Evolutionary conservation across 116 monocot species (phyloP).

Genomic region (Zostera marina): DNA sequence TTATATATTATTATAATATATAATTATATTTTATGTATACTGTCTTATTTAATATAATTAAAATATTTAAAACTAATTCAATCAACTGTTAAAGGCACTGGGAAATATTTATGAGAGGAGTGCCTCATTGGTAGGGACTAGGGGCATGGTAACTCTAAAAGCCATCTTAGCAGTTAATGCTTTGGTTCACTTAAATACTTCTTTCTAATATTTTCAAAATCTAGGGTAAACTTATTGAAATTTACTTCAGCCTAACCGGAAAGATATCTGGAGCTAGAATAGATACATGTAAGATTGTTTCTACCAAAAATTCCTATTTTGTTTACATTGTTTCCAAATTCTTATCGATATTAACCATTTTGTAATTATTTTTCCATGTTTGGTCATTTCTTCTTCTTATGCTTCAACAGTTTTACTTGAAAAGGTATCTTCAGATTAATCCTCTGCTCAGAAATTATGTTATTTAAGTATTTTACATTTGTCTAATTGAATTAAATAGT

Average conservation of each 20-base stretch:
- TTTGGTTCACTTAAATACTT: neutral
- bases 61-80: no score
- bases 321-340: neutral
- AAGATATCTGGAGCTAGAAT: conserved; percentile 91
- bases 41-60: no score
- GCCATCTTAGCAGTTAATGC: no score
- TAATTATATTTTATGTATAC: no score
- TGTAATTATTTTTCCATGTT: neutral
- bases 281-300: conserved; percentile 64
- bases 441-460: neutral
- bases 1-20: no score
- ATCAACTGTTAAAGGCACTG: no score
- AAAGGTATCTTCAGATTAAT: conserved; percentile 78
- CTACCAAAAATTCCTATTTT: neutral
- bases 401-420: conserved; percentile 71
- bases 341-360: neutral
- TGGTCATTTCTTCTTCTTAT: neutral
- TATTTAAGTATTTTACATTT: conserved; percentile 1
- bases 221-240: conserved; percentile 96
- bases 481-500: conserved; percentile 2
- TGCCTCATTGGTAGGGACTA: no score
- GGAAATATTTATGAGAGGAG: no score
- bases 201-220: conserved; percentile 8
- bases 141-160: no score
- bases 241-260: conserved; percentile 71